Conservation (phyloP, 192 early-diverging fungal genomes). For the Backusella morwellensis region DNA sequence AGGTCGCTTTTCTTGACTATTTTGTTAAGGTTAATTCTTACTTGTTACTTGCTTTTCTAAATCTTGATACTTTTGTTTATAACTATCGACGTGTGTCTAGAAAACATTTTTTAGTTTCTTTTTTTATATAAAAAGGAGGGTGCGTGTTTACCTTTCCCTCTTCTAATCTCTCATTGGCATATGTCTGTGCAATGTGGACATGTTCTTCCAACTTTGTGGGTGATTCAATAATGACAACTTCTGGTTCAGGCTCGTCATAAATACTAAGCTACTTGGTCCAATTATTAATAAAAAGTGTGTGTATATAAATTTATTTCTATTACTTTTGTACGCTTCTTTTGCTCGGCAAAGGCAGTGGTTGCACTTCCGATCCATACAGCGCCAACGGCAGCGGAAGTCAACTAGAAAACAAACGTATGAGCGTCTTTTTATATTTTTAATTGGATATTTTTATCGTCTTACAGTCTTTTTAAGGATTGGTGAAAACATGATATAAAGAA, state of each 20-base stretch:
- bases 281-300: neutral
- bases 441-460: neutral
- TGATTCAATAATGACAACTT: slow-evolving; percentile 39
- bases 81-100: slow-evolving; percentile 23
- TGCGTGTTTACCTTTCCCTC: slow-evolving; percentile 28
- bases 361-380: neutral
- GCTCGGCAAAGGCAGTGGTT: neutral
- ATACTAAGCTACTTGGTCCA: slow-evolving; percentile 35
- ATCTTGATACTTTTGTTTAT: slow-evolving; percentile 10
- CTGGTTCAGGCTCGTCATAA: slow-evolving; percentile 46
- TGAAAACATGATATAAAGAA: too few species aligned
- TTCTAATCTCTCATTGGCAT: slow-evolving; percentile 29
- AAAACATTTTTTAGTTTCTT: neutral
- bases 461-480: neutral
- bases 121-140: neutral
- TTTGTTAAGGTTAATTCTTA: neutral
- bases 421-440: neutral
- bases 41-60: slow-evolving; percentile 25
- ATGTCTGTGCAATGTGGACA: slow-evolving; percentile 34
- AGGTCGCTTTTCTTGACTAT: neutral
- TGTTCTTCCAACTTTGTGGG: slow-evolving; percentile 41
- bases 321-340: neutral
- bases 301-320: neutral
- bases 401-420: neutral
- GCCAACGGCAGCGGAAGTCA: neutral